Evolutionary conservation across 495 filamentous ascomycete species (phyloP).

Genomic region (Xylaria curta): DNA sequence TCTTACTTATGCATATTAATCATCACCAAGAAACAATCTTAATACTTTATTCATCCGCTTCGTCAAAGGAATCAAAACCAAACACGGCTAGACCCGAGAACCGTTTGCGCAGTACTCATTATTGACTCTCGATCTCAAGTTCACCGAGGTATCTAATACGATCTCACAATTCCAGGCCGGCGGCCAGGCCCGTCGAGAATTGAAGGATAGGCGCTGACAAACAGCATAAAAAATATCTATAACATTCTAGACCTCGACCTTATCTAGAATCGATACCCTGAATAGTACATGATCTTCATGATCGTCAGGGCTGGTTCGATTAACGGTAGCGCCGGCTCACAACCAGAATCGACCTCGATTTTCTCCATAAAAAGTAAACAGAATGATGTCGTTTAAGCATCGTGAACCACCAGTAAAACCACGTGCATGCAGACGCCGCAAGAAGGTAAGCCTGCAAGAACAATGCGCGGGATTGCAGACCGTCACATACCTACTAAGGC

Average conservation of each 20-base stretch:
- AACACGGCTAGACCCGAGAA: neutral
- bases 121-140: neutral
- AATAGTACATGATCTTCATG: neutral
- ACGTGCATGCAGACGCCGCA: neutral
- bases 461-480: neutral
- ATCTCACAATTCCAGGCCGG: neutral
- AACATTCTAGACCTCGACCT: neutral
- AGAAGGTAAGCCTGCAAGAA: too few relatives aligned
- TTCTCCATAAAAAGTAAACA: neutral
- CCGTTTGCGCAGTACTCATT: neutral
- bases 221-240: neutral
- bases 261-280: neutral
- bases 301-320: neutral
- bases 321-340: neutral
- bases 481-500: neutral
- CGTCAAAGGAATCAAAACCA: neutral
- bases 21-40: neutral
- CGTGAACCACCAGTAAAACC: neutral
- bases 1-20: neutral
- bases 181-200: neutral
- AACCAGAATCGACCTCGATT: neutral
- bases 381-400: neutral
- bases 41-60: neutral
- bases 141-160: neutral
- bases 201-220: neutral